These are phyloP conservation scores for Strobilomyces echinocephalus DNA, from an alignment of 768 basidiomycete genomes.

Conservation along the genomic window DNA sequence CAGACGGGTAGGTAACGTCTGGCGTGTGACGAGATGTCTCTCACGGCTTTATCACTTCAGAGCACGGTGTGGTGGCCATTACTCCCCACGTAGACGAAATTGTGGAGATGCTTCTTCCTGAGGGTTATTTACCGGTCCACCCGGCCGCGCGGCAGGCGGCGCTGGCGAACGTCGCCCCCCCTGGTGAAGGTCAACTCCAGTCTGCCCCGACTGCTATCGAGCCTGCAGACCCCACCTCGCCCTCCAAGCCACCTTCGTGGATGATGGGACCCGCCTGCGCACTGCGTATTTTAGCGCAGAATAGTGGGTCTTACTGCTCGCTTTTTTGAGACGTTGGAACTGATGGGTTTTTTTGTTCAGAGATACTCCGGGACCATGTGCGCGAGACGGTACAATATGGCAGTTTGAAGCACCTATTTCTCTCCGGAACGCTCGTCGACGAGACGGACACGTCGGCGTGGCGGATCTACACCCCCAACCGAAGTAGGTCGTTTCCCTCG, in stretches of 20 bases:
- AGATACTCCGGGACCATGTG: not conserved
- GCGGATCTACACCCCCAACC: constrained; percentile 16
- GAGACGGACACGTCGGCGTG: constrained; percentile 13
- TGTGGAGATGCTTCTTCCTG: not conserved
- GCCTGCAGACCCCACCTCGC: not conserved
- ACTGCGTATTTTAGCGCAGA: constrained; percentile 16
- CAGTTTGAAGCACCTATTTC: constrained; percentile 14
- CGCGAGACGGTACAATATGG: constrained; percentile 7
- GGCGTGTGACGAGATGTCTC: not conserved
- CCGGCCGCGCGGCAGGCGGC: not conserved
- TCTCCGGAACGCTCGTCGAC: constrained; percentile 14
- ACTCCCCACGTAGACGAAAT: not conserved
- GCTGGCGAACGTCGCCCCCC: not conserved
- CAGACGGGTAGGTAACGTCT: constrained; percentile 11
- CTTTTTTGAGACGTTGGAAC: not conserved
- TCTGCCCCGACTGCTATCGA: not conserved
- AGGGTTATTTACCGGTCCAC: not conserved
- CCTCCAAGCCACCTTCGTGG: constrained; percentile 10
- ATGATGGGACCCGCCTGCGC: constrained; percentile 26
- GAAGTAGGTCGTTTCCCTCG: not conserved
- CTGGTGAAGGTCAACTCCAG: not conserved
- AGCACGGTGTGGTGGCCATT: not conserved
- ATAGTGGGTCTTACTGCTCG: constrained; percentile 2
- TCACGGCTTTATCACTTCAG: not conserved
- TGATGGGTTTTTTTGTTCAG: constrained; percentile 4